Evolutionary conservation across 2,329 filamentous ascomycete genomes (phyloP), one percentile per base, ranked within the genome.

Genomic region (Colletotrichum tropicicola): DNA sequence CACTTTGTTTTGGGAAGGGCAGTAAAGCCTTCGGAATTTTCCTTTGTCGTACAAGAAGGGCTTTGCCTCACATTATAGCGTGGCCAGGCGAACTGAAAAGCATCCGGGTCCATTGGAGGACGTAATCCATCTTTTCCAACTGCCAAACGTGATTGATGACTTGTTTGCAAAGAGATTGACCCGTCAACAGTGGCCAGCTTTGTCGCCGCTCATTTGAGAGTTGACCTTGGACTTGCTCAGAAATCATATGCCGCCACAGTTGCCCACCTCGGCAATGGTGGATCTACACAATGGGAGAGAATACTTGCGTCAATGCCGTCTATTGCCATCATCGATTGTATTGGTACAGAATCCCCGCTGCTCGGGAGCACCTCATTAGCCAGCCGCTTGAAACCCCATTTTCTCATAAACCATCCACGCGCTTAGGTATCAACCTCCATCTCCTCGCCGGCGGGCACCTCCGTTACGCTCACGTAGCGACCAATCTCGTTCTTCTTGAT

Each of bases 401-500:
- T 21, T 12, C 32, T 47, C 44, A 51, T 53, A 51, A 17, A 45
- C 13, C 45, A 39, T 44, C n/a, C 19, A n/a, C 55, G n/a, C 23
- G 41, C 62, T 77, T 81, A 91, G 73, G 83, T 80, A 76, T 91
- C 89, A 47, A 91, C 82, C 72, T 92, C 89, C 89, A 92, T 92
- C 75, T 82, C 84, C 75, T 92, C 89, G 52, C 87, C 87, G 68
- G 91, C 89, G 59, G 90, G 87, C 73, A 97, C 80, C 77, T 98
- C 94, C 73, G 97, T 90, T 64, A 99, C 92, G 28, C 91, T 97
- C 64, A 98, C 91, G 79, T 96, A 98, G 78, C 97, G 95, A 78
- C 92, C 92, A 73, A 99, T 91, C 74, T 99, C 93, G 78, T 95
- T 92, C 84, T 93, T 96, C 74, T 88, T 94, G 78, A 98, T 97